Evolutionary conservation across 2,329 filamentous ascomycete genomes (phyloP).

Genomic region (Cladophialophora psammophila): DNA sequence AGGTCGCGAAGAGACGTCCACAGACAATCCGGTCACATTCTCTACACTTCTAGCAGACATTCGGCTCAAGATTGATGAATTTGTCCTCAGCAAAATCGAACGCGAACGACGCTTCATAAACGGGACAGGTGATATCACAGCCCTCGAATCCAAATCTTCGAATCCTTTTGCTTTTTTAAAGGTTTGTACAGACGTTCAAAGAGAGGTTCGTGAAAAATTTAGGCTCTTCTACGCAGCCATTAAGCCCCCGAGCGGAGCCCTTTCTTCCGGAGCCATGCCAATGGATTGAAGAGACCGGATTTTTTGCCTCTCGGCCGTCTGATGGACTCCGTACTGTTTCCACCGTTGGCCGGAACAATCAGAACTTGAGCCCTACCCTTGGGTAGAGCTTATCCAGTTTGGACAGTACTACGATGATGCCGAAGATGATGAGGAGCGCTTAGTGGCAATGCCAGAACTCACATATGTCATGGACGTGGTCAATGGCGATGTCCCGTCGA

Average conservation of each 20-base stretch:
- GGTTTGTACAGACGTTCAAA: too few relatives aligned
- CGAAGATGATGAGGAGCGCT: neutral
- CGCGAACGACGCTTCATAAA: too few relatives aligned
- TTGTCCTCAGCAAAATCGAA: neutral
- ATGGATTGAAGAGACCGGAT: too few relatives aligned
- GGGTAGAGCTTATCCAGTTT: neutral
- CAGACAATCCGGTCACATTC: neutral
- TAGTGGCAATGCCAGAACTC: neutral
- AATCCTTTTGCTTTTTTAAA: neutral
- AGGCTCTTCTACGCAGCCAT: too few relatives aligned
- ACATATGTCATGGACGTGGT: neutral
- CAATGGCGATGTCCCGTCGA: neutral
- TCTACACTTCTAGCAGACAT: slow-evolving; percentile 7
- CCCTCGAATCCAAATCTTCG: neutral
- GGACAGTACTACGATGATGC: neutral
- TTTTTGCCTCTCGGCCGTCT: too few relatives aligned
- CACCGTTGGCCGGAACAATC: too few relatives aligned
- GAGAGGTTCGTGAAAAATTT: too few relatives aligned
- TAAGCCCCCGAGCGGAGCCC: too few relatives aligned
- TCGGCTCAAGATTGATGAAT: slow-evolving; percentile 2
- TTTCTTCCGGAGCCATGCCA: too few relatives aligned
- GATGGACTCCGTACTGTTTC: too few relatives aligned
- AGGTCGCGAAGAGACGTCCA: neutral
- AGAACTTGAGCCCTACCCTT: neutral
- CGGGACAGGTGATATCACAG: too few relatives aligned